Percentiles rank a stretch among this genome's conserved stretches.
Evolutionary conservation across 2,329 filamentous ascomycete species (phyloP).

Genomic region (Fusarium equiseti): DNA sequence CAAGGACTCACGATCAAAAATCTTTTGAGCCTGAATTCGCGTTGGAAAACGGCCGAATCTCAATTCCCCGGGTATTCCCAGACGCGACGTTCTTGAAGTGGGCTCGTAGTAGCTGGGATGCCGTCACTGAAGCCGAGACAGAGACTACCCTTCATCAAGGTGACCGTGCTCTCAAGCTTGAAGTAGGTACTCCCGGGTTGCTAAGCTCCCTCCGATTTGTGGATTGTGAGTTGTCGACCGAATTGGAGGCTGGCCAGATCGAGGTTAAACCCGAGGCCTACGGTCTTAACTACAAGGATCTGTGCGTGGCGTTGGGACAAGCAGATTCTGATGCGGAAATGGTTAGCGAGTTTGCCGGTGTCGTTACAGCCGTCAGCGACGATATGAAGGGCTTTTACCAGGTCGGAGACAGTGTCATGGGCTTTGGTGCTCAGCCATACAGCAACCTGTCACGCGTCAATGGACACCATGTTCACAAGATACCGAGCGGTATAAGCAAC

Average conservation of each 20-base stretch:
- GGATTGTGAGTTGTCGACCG: neutral
- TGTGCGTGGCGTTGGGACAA: conserved; percentile 3
- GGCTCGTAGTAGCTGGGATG: conserved; percentile 3
- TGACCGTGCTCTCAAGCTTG: neutral
- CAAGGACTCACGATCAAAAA: neutral
- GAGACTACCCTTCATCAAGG: conserved; percentile 1
- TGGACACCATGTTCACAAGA: conserved; percentile 3
- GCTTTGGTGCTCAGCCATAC: conserved; percentile 11
- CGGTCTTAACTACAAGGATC: conserved; percentile 5
- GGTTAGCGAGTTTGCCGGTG: neutral
- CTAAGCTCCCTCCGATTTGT: conserved; percentile 1
- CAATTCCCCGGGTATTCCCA: conserved; percentile 2
- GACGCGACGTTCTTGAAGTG: conserved; percentile 10
- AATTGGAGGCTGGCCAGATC: neutral
- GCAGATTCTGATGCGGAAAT: neutral
- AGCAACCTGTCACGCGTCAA: conserved; percentile 9
- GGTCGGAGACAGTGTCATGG: conserved; percentile 11
- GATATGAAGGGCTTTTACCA: neutral
- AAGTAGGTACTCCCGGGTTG: neutral
- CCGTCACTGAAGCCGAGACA: neutral
- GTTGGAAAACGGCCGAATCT: neutral
- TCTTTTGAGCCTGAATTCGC: conserved; percentile 3
- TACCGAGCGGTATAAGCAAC: neutral
- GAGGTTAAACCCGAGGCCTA: neutral
- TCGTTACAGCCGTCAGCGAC: neutral